Base-by-base conservation (phyloP, 108 stramenopile genomes). In the Cylindrotheca fusiformis region DNA sequence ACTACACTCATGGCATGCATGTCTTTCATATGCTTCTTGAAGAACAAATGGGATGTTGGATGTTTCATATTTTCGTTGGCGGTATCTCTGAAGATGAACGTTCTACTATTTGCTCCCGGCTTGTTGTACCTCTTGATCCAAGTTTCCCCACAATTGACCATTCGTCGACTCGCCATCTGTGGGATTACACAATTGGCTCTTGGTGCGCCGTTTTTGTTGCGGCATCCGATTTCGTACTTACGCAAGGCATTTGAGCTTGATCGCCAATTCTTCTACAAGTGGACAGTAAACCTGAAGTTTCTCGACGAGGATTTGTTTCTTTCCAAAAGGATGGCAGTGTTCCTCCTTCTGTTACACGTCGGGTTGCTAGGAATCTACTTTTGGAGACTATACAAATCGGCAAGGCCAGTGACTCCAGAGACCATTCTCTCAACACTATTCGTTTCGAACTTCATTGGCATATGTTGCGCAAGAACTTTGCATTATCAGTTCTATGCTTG, bases 401-500 rank as follows among this genome's bases (percentile, higher is more conserved):
- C 33, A n/a, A 52, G 52, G 8, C n/a, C 33, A 1, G 36, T 88
- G 32, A 70, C 69, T 51, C 86, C 84, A 0, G 69, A 84, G 45
- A 83, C 90, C 52, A 79, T 93, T 14, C 63, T 80, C 6, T 83
- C 86, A 36, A 90, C 87, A 4, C 63, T 98, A 58, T 85, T 95
- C 55, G 65, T 87, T n/a, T 85, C 91, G 49, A 97, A 99, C 70
- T 95, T 94, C 76, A 76, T 99, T 55, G 98, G 98, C 41, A 84
- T 99, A 30, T 87, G 69, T 33, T 97, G 96, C 69, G 91, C 96
- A 32, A 67, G 98, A 46, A 96, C 94, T 18, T 70, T 99, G 57
- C 98, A 99, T 67, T 97, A 97, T 69, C 98, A 99, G 73, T 99
- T 99, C 68, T 96, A 95, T 65, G 75, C 75, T n/a, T 99, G 97